Conservation (phyloP, 495 filamentous ascomycete genomes). For the Apodospora peruviana region DNA sequence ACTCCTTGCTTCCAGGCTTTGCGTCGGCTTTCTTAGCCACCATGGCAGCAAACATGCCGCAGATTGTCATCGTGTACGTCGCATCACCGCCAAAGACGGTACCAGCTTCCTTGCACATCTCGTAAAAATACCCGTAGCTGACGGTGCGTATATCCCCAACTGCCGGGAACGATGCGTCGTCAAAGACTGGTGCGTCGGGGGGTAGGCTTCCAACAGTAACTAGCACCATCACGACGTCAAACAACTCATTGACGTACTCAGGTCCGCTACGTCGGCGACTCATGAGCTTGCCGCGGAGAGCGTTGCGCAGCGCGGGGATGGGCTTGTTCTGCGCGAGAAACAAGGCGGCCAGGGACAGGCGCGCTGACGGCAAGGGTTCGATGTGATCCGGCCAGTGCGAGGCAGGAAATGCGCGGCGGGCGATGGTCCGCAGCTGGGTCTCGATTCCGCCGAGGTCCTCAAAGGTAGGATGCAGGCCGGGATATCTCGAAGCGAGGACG, state of each 20-base stretch:
- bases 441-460: constrained; percentile 11
- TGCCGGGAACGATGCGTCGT: constrained; percentile 7
- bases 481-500: constrained; percentile 7
- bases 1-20: constrained; percentile 10
- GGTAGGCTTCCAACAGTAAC: constrained; percentile 2
- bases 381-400: constrained; percentile 15
- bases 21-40: not conserved
- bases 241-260: constrained; percentile 19
- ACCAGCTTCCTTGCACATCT: constrained; percentile 4
- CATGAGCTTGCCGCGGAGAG: constrained; percentile 14
- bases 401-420: not conserved
- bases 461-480: constrained; percentile 8
- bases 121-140: constrained; percentile 14
- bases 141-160: constrained; percentile 10
- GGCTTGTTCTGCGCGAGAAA: constrained; percentile 11
- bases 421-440: constrained; percentile 9
- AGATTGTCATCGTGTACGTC: constrained; percentile 9
- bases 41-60: constrained; percentile 3
- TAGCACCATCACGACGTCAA: constrained; percentile 9
- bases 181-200: not conserved
- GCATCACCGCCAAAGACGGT: constrained; percentile 12
- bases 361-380: constrained; percentile 17
- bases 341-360: constrained; percentile 11
- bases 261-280: constrained; percentile 4
- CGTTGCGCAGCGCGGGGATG: constrained; percentile 10